phyloP scores from a whole-genome alignment of 352 stramenopile genomes.

The Hyphochytrium catenoides region DNA sequence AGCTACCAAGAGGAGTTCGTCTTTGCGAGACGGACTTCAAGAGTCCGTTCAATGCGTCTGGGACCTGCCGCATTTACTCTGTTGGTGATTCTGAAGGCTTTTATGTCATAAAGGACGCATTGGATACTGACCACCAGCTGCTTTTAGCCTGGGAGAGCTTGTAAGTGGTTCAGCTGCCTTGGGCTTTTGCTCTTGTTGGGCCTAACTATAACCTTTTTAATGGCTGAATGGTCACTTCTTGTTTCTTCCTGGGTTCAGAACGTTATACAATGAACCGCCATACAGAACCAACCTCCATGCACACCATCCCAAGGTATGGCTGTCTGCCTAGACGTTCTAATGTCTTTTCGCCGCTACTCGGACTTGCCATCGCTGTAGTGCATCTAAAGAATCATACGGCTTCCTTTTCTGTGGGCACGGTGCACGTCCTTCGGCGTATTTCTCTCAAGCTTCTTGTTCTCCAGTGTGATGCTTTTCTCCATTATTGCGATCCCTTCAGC shows the following conservation, averaged over 20 bases:
- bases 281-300: conserved; percentile 49
- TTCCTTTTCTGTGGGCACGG: not conserved
- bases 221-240: not conserved
- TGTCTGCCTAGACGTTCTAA: not conserved
- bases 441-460: no score
- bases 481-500: no score
- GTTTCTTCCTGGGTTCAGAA: conserved; percentile 7
- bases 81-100: conserved; percentile 25
- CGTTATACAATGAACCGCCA: conserved; percentile 31
- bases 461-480: no score
- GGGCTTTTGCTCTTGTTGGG: not conserved
- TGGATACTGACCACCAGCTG: conserved; percentile 23
- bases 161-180: conserved; percentile 14
- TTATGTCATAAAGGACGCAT: conserved; percentile 27
- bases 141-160: conserved; percentile 23
- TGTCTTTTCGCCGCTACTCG: not conserved
- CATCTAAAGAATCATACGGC: conserved; percentile 2
- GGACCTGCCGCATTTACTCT: conserved; percentile 9
- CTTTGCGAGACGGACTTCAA: conserved; percentile 6
- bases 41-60: conserved; percentile 22
- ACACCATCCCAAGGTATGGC: conserved; percentile 8
- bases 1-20: conserved; percentile 21
- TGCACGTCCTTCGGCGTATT: no score
- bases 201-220: not conserved
- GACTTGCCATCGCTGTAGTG: not conserved